Base-by-base conservation (phyloP, 345 rosid species). In the Camelina neglecta region DNA sequence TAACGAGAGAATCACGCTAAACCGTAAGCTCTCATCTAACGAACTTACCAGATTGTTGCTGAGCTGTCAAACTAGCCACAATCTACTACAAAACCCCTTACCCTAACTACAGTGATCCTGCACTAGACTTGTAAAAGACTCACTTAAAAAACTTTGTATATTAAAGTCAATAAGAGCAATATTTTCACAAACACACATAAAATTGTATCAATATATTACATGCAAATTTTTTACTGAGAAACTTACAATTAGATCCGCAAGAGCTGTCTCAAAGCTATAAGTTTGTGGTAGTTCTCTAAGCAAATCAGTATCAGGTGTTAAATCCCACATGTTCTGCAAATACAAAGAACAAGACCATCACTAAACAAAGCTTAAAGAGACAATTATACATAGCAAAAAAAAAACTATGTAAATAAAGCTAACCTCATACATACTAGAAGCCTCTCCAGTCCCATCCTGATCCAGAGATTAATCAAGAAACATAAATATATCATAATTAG, bases 261-360 rank as follows among this genome's bases (percentile, higher is more conserved):
- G 84, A 42, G 94, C 91, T 39, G 91, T 81, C 73, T 86, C 94
- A 75, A 84, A 87, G 45, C 77, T 76, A 78, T 89, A 87, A 7
- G 81, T 93, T 57, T 86, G 86, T 0, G 91, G 97, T 11, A 87
- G 72, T 71, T 87, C 89, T 72, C 4, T 76, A 4, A 91, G 71
- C 59, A 89, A 23, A 7, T 85, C 87, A 8, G 92, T 82, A 53
- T 86, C 84, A 2, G 92, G 94, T 0, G 97, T 91, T 72, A 91
- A 75, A 76, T 91, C 94, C 94, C 94, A 91, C 94, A 91, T 81
- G 44, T 87, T 82, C 94, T 89, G 77, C 15, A 76, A 65, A 65
- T 57, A 33, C 5, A 2, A 57, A 44, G 49, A 57, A 31, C 11
- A 15, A 0, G 9, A 58, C 10, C 73, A 54, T 61, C 58, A 76